phyloP scores from a whole-genome alignment of 306 rosid genomes.

The Fagus sylvatica region DNA sequence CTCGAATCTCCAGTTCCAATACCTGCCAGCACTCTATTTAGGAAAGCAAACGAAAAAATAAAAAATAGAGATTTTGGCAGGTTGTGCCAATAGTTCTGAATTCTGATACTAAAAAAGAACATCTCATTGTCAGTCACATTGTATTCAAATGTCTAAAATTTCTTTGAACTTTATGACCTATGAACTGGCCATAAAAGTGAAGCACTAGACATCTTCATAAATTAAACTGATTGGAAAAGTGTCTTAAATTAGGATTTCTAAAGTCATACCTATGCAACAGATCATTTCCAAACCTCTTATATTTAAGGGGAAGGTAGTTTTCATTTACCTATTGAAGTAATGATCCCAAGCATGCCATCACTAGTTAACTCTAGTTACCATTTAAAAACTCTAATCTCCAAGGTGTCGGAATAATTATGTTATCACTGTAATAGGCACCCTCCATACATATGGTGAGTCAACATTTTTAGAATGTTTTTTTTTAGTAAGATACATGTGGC shows the following conservation, averaged over 20 bases:
- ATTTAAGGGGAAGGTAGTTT: not conserved
- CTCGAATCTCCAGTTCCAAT: constrained; percentile 58
- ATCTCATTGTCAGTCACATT: not conserved
- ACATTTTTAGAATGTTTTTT: not conserved
- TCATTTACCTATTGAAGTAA: not conserved
- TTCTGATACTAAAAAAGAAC: not conserved
- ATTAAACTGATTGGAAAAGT: not conserved
- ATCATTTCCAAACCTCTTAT: not conserved
- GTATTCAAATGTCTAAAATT: not conserved
- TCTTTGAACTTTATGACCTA: not conserved
- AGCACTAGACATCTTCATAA: not conserved
- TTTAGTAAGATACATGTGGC: no score
- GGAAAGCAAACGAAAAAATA: constrained; percentile 14
- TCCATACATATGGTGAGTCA: not conserved
- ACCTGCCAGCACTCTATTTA: constrained; percentile 46
- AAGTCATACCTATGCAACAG: not conserved
- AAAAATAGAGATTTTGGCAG: not conserved
- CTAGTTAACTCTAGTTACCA: not conserved
- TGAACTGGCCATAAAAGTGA: not conserved
- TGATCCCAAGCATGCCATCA: not conserved
- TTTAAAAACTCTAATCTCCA: not conserved
- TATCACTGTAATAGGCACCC: not conserved
- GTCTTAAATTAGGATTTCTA: not conserved
- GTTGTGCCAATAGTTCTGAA: not conserved
- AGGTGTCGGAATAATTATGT: not conserved